Base-by-base conservation (phyloP, 1,284 basidiomycete species). In the Agroathelia rolfsii region DNA sequence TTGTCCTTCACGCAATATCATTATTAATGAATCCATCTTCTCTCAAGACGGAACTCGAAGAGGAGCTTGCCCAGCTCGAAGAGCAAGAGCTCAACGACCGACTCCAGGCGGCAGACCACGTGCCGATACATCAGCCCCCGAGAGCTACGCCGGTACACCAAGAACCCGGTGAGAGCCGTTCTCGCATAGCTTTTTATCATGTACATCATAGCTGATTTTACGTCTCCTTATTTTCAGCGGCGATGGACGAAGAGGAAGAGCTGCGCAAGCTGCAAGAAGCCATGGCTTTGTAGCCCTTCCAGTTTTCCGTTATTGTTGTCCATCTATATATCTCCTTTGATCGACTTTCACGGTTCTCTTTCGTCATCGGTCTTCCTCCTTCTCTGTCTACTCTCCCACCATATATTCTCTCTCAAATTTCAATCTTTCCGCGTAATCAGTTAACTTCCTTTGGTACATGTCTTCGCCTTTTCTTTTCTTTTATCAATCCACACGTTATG, bases 241-340 rank as follows among this genome's bases (percentile, higher is more conserved):
- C 94, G 52, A 87, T 85, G 56, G 89, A 95, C 65, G 93, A 97
- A 56, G 94, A 93, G 46, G 81, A 75, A 28, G 83, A 97, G 59
- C 76, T 99, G 51, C 77, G 75, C 55, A 79, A 89, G 56, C 66
- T 99, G 46, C 94, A 97, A 63, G 93, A 90, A 12, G 81, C 81
- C 38, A 61, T 95, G 50, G 83, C 90, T 23, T 88, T 93, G 83
- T 93, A 64, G 46, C 30, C 34, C 37, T 24, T 34, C 28, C 33
- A 10, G 16, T 36, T 11, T 34, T 23, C 17, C 29, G 22, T 29
- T 28, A 35, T 36, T n/a, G n/a, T n/a, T n/a, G n/a, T n/a, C n/a
- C n/a, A n/a, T n/a, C n/a, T n/a, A n/a, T n/a, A n/a, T 41, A 28
- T 34, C 24, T 29, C 30, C 35, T 23, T 37, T 37, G 36, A 28